Evolutionary conservation across 1,284 basidiomycete species (phyloP), one percentile per base, ranked within the genome.

Genomic region (Boletus sp.): DNA sequence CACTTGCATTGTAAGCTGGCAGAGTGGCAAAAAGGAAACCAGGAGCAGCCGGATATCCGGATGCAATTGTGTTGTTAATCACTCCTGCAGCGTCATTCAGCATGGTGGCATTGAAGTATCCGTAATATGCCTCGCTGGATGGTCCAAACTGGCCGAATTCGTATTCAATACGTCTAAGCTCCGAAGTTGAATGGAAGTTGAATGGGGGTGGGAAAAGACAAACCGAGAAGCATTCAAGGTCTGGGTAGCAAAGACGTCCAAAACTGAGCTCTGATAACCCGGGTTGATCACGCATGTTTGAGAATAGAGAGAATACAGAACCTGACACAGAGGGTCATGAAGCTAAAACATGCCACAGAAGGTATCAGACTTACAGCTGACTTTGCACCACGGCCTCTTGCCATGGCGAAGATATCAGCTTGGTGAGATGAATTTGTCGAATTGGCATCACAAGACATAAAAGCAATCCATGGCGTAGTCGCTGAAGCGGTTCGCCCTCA

Each of bases 391-490:
- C 80, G 72, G 55, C 86, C 81, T 36, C 77, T 71, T 10, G 88
- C 90, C 33, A 90, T 71, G 0, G 88, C 89, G 66, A 94, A 91
- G 44, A 93, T 80, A 65, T 94, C 91, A 41, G 69, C 60, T 4
- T 76, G 71, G 54, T 72, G 61, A 1, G 78, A 78, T 8, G 77
- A 72, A 52, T 76, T 67, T 5, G 87, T 88, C 20, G 82, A 77
- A 64, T 92, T 91, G 45, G 64, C 61, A 60, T 93, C 91, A 65
- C 91, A 94, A 10, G 80, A 79, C 39, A 94, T 80, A 57, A 92
- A 77, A 5, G 92, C 91, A 54, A 94, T 88, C 90, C 91, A 94
- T 7, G 91, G 91, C 0, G 91, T 89, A 2, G 70, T 76, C 23
- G 80, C 86, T 89, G 52, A 38, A 45, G 40, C 34, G 43, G 45